A percentile compares a stretch with the other conserved stretches of the same genome.
Evolutionary conservation across 139 green algal species (phyloP).

Genomic region (Auxenochlorella pyrenoidosa): DNA sequence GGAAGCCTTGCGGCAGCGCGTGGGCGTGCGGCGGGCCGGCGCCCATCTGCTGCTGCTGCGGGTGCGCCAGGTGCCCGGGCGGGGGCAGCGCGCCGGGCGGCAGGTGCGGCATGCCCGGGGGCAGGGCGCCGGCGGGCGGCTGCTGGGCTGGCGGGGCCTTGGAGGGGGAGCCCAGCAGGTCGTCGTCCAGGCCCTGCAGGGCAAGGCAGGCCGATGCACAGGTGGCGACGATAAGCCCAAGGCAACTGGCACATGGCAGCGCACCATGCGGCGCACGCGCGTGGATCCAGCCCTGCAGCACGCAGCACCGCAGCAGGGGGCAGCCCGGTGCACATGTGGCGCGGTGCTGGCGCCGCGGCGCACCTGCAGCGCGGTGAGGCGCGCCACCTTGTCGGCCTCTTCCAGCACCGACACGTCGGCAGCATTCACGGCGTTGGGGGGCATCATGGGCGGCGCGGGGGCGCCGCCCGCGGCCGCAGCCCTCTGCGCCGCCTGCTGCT

Average conservation of each 20-base stretch:
- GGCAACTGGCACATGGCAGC: background rate
- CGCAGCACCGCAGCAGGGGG: too few relatives aligned
- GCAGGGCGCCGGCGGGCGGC: background rate
- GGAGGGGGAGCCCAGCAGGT: background rate
- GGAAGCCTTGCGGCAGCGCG: background rate
- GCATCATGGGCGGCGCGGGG: background rate
- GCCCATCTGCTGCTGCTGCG: background rate
- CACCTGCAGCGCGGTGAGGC: constrained; percentile 22
- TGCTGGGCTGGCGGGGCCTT: background rate
- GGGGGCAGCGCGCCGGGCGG: background rate
- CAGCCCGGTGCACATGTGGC: too few relatives aligned
- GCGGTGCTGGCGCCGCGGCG: too few relatives aligned
- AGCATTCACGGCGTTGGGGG: constrained; percentile 11
- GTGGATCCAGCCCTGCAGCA: too few relatives aligned
- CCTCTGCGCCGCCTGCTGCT: constrained; percentile 24
- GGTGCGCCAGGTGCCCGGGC: background rate
- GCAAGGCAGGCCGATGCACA: background rate
- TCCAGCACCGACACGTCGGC: constrained; percentile 2
- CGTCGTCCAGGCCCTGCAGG: constrained; percentile 27
- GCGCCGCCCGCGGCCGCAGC: background rate
- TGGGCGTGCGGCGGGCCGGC: background rate
- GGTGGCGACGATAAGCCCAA: background rate
- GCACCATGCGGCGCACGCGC: too few relatives aligned
- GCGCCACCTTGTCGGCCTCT: constrained; percentile 30
- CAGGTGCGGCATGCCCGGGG: background rate